Conservation (phyloP, 2,329 filamentous ascomycete genomes). For the Dactylonectria estremocensis region DNA sequence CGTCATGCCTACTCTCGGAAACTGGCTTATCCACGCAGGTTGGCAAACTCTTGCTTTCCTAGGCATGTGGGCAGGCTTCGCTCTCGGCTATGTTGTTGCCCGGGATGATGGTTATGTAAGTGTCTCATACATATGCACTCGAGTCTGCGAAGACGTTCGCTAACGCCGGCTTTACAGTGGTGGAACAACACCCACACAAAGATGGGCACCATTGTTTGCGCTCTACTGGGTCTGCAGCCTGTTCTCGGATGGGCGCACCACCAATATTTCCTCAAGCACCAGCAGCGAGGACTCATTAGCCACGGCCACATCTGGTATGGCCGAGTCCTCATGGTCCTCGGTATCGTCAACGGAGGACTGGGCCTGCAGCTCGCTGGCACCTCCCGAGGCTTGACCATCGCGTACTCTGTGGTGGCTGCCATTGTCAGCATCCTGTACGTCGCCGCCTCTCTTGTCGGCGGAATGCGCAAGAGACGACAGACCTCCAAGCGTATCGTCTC, state of each 20-base stretch:
- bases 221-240: conserved; percentile 71
- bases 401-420: conserved; percentile 70
- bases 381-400: conserved; percentile 60
- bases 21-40: conserved; percentile 70
- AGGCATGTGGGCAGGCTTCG: conserved; percentile 74
- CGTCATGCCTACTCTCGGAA: conserved; percentile 72
- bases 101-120: conserved; percentile 60
- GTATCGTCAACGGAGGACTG: conserved; percentile 75
- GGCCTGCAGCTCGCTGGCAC: conserved; percentile 68
- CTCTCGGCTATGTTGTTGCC: conserved; percentile 67
- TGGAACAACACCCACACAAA: conserved; percentile 68
- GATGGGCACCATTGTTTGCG: conserved; percentile 69
- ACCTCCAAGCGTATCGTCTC: conserved; percentile 39
- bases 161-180: conserved; percentile 58
- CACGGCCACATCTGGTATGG: conserved; percentile 76
- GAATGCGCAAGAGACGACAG: conserved; percentile 28
- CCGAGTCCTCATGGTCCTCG: conserved; percentile 69
- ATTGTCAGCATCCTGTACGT: conserved; percentile 64
- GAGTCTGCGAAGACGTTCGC: conserved; percentile 17
- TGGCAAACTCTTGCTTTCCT: conserved; percentile 70
- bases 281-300: conserved; percentile 66
- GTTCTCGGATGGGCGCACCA: conserved; percentile 73
- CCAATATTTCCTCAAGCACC: conserved; percentile 63
- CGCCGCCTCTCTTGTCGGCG: conserved; percentile 42
- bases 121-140: conserved; percentile 35